Percentiles rank a stretch among this genome's conserved stretches.
Conservation (phyloP, 129 eudicot genomes). For the Logfia minima region DNA sequence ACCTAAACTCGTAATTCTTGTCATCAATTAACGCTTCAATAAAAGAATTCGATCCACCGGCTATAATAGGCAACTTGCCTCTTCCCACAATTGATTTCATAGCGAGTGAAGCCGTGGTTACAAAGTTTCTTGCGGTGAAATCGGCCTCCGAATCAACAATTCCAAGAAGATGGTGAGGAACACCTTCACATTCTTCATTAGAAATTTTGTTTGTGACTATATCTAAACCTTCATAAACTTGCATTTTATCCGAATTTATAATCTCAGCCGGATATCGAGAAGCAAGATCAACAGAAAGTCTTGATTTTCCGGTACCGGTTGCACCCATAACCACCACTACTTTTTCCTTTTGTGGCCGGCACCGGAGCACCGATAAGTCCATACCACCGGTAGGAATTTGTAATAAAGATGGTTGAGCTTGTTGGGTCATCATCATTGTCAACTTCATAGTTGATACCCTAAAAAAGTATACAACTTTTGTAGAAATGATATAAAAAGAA, state of each 20-base stretch:
- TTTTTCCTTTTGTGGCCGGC: conserved; percentile 52
- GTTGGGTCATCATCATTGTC: conserved; percentile 48
- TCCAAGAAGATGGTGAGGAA: conserved; percentile 89
- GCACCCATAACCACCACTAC: conserved; percentile 85
- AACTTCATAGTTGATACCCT: conserved; percentile 33
- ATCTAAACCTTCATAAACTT: conserved; percentile 68
- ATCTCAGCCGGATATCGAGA: conserved; percentile 58
- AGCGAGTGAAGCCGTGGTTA: conserved; percentile 51
- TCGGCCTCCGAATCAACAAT: conserved; percentile 57
- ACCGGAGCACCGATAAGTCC: conserved; percentile 28
- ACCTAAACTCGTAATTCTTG: conserved; percentile 38
- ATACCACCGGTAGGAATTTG: conserved; percentile 44
- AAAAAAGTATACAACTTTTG: not conserved
- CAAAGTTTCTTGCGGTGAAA: conserved; percentile 56
- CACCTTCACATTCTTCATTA: conserved; percentile 53
- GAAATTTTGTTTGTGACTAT: conserved; percentile 77
- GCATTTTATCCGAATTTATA: conserved; percentile 84
- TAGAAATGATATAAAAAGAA: not conserved
- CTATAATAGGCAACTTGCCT: conserved; percentile 74
- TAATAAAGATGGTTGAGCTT: conserved; percentile 37
- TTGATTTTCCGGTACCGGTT: conserved; percentile 88
- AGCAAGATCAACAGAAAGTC: conserved; percentile 76
- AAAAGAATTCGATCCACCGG: conserved; percentile 89
- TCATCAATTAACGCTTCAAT: conserved; percentile 63
- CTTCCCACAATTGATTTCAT: conserved; percentile 56